Conservation (phyloP, 192 early-diverging fungal species). For the Rhizophagus clarus region DNA sequence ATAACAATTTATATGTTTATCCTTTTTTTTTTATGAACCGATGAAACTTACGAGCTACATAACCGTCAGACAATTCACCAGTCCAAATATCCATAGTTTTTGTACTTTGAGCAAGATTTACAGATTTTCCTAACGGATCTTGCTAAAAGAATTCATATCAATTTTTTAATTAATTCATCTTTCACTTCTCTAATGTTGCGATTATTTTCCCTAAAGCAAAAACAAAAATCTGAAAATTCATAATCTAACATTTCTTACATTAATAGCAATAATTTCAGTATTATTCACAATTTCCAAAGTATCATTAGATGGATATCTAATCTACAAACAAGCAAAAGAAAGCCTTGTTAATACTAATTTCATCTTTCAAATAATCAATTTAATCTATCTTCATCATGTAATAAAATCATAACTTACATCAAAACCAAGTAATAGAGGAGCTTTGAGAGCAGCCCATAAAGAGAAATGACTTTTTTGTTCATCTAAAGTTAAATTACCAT, state of each 20-base stretch:
- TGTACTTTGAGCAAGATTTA: background rate
- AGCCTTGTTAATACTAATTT: no score
- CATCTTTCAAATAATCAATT: no score
- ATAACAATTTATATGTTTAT: background rate
- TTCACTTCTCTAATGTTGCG: no score
- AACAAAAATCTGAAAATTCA: background rate
- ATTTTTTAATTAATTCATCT: background rate
- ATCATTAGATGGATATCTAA: slow-evolving; percentile 32
- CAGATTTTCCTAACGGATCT: slow-evolving; percentile 50
- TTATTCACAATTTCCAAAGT: slow-evolving; percentile 45
- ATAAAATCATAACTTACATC: slow-evolving; percentile 36
- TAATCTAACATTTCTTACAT: slow-evolving; percentile 16
- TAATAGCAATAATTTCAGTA: slow-evolving; percentile 58
- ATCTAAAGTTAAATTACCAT: slow-evolving; percentile 45
- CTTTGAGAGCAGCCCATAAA: slow-evolving; percentile 60
- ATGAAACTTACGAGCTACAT: background rate
- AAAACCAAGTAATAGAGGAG: slow-evolving; percentile 61
- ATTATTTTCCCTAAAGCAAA: no score
- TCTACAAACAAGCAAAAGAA: background rate
- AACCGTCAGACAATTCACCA: slow-evolving; percentile 5
- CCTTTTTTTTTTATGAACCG: no score
- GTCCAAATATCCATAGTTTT: slow-evolving; percentile 8
- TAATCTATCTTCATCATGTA: no score
- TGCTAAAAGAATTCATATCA: slow-evolving; percentile 33
- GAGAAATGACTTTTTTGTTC: slow-evolving; percentile 32